A percentile compares a stretch with the other conserved stretches of the same genome.
These are phyloP conservation scores for Besnoitia besnoiti DNA, from an alignment of 169 alveolate genomes.

Conservation along the genomic window DNA sequence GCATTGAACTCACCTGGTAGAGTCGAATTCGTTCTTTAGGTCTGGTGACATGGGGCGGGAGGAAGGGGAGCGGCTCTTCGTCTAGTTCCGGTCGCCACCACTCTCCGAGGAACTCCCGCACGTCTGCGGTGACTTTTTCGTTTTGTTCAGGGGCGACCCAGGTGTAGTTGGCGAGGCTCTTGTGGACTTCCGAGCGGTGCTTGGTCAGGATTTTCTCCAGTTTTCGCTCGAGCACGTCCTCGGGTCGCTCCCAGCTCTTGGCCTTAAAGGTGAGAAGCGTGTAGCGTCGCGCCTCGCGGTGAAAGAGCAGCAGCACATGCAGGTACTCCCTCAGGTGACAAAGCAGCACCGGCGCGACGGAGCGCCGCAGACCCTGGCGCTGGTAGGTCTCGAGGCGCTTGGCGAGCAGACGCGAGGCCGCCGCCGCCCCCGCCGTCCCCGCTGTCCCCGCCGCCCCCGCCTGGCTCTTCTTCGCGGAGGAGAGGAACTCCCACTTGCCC, in stretches of 20 bases:
- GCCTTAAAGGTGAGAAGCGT: constrained; percentile 70
- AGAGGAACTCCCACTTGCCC: constrained; percentile 52
- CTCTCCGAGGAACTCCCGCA: constrained; percentile 77
- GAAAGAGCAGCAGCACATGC: constrained; percentile 73
- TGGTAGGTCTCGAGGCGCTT: constrained; percentile 46
- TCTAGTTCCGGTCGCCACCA: constrained; percentile 79
- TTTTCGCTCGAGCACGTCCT: constrained; percentile 70
- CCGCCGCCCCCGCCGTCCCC: not conserved
- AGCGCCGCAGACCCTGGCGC: constrained; percentile 74
- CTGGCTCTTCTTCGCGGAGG: not conserved
- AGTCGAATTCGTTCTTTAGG: constrained; percentile 76
- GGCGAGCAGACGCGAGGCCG: not conserved
- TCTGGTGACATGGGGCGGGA: constrained; percentile 79
- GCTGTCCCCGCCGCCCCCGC: not conserved
- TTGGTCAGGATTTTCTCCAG: constrained; percentile 48
- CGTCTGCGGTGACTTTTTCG: constrained; percentile 50
- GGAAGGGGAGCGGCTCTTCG: constrained; percentile 73
- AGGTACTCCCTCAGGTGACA: constrained; percentile 74
- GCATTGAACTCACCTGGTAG: constrained; percentile 75
- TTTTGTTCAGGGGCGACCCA: constrained; percentile 62
- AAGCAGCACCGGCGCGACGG: constrained; percentile 74
- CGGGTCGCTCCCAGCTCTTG: constrained; percentile 79
- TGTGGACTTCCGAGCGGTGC: not conserved
- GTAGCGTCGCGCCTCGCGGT: constrained; percentile 70
- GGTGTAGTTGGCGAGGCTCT: constrained; percentile 14